phyloP scores from a whole-genome alignment of 176 grass and related monocot species.

The Triticum monococcum region DNA sequence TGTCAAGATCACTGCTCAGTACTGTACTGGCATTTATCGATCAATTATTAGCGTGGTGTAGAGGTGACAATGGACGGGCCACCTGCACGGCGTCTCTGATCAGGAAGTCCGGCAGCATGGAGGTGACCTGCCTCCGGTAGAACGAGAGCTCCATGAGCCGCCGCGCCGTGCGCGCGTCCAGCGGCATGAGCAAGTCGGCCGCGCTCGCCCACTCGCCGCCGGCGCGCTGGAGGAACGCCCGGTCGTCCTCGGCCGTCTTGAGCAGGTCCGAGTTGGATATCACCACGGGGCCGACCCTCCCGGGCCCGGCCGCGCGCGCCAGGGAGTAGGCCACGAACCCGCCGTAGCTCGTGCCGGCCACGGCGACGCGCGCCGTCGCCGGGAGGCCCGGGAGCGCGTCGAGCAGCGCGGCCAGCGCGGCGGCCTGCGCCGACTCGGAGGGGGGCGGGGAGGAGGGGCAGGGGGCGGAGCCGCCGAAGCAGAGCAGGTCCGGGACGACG shows the following conservation, averaged over 20 bases:
- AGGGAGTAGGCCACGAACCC: conserved; percentile 78
- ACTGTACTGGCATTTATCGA: neutral
- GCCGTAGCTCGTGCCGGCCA: conserved; percentile 83
- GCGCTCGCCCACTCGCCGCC: conserved; percentile 15
- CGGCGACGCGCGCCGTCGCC: conserved; percentile 12
- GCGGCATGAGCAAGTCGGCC: conserved; percentile 55
- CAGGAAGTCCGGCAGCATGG: conserved; percentile 63
- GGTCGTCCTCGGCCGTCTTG: conserved; percentile 60
- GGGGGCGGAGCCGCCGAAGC: conserved; percentile 67
- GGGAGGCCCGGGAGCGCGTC: conserved; percentile 32
- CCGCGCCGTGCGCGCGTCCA: conserved; percentile 19
- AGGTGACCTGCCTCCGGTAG: conserved; percentile 37
- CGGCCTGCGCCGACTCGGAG: conserved; percentile 53
- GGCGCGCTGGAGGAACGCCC: conserved; percentile 38
- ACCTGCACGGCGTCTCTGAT: conserved; percentile 46
- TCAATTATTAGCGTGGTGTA: neutral
- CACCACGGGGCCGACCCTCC: conserved; percentile 54
- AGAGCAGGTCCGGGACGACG: conserved; percentile 73
- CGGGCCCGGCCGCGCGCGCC: conserved; percentile 42
- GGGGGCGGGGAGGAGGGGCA: conserved; percentile 31
- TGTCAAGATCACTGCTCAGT: neutral
- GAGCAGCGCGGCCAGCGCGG: conserved; percentile 54
- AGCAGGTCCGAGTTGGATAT: conserved; percentile 78
- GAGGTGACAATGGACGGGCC: neutral
- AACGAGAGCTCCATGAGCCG: conserved; percentile 40